Conservation (phyloP, 768 basidiomycete species). For the Mycena rosella region DNA sequence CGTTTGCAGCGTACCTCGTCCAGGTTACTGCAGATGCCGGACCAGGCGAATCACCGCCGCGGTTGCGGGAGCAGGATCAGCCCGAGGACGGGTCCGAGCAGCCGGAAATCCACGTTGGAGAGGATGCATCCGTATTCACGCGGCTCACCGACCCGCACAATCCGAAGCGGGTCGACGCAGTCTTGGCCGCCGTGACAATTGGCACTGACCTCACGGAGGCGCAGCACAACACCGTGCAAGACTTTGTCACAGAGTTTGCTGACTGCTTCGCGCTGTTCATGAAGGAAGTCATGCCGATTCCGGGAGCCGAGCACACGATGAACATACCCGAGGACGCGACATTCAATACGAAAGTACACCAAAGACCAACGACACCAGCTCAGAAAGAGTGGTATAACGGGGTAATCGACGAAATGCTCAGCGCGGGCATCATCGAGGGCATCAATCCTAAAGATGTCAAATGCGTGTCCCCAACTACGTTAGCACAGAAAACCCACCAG, state of each 20-base stretch:
- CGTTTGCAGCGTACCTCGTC: too few species aligned
- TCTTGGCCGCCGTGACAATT: slow-evolving; percentile 39
- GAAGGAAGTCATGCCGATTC: too few species aligned
- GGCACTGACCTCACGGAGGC: slow-evolving; percentile 46
- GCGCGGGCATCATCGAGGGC: slow-evolving; percentile 46
- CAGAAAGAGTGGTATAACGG: slow-evolving; percentile 40
- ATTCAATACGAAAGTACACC: slow-evolving; percentile 38
- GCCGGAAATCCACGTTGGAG: too few species aligned
- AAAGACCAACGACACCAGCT: too few species aligned
- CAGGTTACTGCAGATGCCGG: too few species aligned
- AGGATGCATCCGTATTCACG: slow-evolving; percentile 39
- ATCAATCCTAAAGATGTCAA: slow-evolving; percentile 48
- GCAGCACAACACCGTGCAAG: slow-evolving; percentile 38
- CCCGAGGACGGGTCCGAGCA: too few species aligned
- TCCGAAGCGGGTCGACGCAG: slow-evolving; percentile 33
- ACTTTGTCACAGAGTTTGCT: slow-evolving; percentile 46
- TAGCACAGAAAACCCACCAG: slow-evolving; percentile 51
- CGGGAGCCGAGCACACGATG: too few species aligned
- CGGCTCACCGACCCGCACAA: slow-evolving; percentile 41
- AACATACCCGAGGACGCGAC: slow-evolving; percentile 43
- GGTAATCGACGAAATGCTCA: slow-evolving; percentile 49
- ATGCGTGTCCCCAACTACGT: slow-evolving; percentile 44
- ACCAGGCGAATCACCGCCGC: too few species aligned
- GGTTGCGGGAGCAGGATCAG: too few species aligned
- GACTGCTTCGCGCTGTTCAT: slow-evolving; percentile 55